A percentile compares a stretch with the other conserved stretches of the same genome.
Conservation (phyloP, 257 asterid genomes). For the Pogostemon cablin region DNA sequence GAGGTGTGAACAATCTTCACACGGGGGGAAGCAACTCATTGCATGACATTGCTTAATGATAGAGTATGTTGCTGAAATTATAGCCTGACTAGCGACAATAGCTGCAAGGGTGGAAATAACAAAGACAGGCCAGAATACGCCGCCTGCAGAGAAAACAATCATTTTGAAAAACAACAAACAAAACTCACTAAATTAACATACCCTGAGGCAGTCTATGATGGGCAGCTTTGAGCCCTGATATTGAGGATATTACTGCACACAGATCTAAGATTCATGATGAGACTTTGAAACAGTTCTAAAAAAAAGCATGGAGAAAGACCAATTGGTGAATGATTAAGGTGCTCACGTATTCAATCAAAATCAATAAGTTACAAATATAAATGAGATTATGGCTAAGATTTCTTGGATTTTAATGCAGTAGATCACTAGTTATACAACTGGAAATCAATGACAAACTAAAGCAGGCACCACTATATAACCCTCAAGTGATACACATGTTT, state of each 20-base stretch:
- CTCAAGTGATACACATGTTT: slow-evolving; percentile 9
- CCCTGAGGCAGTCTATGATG: slow-evolving; percentile 41
- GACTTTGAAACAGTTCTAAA: no score
- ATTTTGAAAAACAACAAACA: slow-evolving; percentile 19
- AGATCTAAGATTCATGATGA: no score
- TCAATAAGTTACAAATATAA: no score
- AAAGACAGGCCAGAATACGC: slow-evolving; percentile 74
- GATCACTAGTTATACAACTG: background rate
- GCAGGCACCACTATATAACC: background rate
- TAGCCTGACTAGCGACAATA: slow-evolving; percentile 74
- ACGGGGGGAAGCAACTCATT: slow-evolving; percentile 74
- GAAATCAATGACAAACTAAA: slow-evolving; percentile 26
- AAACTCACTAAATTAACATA: slow-evolving; percentile 31
- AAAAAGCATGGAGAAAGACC: background rate
- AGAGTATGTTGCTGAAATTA: slow-evolving; percentile 74
- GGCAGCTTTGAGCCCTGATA: slow-evolving; percentile 58
- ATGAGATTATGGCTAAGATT: slow-evolving; percentile 2
- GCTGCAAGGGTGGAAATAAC: slow-evolving; percentile 69
- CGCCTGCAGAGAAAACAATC: slow-evolving; percentile 44
- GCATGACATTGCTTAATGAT: slow-evolving; percentile 77
- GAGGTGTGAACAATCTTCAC: slow-evolving; percentile 81
- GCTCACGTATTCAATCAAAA: slow-evolving; percentile 21
- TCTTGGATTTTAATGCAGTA: background rate
- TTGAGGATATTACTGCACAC: slow-evolving; percentile 58
- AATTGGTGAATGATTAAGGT: background rate